Evolutionary conservation across 2,329 filamentous ascomycete species (phyloP), one percentile per base, ranked within the genome.

Genomic region (Pseudogymnoascus sp.): DNA sequence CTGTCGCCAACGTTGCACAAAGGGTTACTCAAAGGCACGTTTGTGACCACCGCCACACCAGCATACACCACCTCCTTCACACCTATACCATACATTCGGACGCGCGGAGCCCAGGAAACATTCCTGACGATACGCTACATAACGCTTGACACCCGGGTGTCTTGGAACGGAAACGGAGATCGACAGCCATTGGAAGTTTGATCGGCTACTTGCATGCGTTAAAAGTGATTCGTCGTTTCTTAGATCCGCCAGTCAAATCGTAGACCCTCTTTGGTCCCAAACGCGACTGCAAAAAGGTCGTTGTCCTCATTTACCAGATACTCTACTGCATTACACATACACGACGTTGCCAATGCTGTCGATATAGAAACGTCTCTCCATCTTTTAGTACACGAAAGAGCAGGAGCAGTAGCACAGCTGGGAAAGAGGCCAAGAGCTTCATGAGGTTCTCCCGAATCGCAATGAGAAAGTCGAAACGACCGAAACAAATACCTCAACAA

Each of bases 371-470:
- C 43, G 43, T 48, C 43, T 45, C 41, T 48, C 43, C 19, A 48
- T 48, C 43, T 25, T 48, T 48, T 21, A 48, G 43, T 48, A 48
- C 43, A 23, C 43, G 43, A 48, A 48, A 48, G 43, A 25, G 6
- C 43, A 48, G 21, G 43, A 48, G 43, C 10, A 48, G 43, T 48
- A 48, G 43, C 43, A 25, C 13, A 48, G 19, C 13, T 25, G 21
- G 43, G 21, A 48, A 48, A 48, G 43, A 48, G 43, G 43, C 43
- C 43, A 48, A 25, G 43, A 13, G 43, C 43, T 48, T 48, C 43
- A 75, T 75, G 73, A 72, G 70, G 70, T 72, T 73, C 68, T 68
- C 73, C 61, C 69, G 70, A 68, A 73, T 62, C 71, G 72, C 73
- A 62, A 75, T 74, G 73, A 68, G 72, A 72, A 73, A 68, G 68